Percentiles rank a stretch among this genome's conserved stretches.
These are phyloP conservation scores for Psidium friedrichsthalianum DNA, from an alignment of 345 rosid genomes.

Conservation along the genomic window DNA sequence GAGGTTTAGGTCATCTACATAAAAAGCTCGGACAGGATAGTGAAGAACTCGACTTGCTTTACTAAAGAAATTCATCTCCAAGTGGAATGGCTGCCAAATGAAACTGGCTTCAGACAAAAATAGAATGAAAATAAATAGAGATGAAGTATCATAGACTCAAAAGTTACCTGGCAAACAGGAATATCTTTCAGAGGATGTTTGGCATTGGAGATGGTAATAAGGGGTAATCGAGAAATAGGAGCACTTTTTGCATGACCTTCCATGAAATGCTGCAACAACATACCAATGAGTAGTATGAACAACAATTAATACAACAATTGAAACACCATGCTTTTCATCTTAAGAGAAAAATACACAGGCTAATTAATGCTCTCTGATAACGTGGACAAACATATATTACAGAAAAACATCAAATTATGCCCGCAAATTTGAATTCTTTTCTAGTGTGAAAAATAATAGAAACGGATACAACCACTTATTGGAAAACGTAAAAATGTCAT, in stretches of 20 bases:
- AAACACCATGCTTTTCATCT: neutral
- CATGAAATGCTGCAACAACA: slow-evolving; percentile 72
- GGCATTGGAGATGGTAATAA: slow-evolving; percentile 55
- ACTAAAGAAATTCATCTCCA: slow-evolving; percentile 96
- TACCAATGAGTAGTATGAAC: neutral
- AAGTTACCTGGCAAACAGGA: slow-evolving; percentile 78
- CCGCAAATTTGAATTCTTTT: neutral
- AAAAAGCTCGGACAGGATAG: slow-evolving; percentile 89
- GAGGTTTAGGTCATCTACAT: slow-evolving; percentile 71
- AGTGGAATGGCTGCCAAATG: slow-evolving; percentile 76
- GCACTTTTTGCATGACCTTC: slow-evolving; percentile 94
- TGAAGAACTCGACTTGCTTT: slow-evolving; percentile 91
- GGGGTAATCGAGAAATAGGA: slow-evolving; percentile 91
- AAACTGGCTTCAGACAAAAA: slow-evolving; percentile 16
- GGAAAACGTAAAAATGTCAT: neutral
- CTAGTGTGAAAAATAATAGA: neutral
- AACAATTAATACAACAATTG: neutral
- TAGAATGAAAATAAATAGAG: slow-evolving; percentile 6
- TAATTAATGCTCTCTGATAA: neutral
- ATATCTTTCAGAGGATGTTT: slow-evolving; percentile 71
- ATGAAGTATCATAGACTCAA: neutral
- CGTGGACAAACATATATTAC: neutral
- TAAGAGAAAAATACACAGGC: neutral
- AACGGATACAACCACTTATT: neutral
- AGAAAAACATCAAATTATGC: neutral